Base-by-base conservation (phyloP, 1,284 basidiomycete species). In the Earliella scabrosa region DNA sequence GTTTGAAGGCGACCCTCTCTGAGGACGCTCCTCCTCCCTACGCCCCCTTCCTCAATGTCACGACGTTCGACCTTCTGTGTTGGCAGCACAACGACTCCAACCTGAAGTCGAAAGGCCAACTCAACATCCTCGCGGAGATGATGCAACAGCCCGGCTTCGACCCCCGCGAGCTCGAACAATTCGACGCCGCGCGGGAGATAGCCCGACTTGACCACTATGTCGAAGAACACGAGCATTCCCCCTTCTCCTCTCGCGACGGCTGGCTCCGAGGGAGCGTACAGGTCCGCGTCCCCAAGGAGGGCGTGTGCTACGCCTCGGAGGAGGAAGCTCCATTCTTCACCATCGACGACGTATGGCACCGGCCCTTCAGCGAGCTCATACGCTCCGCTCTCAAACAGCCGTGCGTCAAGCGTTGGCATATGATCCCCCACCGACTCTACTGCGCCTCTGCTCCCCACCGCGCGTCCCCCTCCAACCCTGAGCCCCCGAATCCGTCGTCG, bases 1-100 rank as follows among this genome's bases (percentile, higher is more conserved):
- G 5, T 7, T 43, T 32, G 3, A 3, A 11, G 2, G 9, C 14
- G 14, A n/a, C 50, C 21, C 18, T n/a, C 4, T 27, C 24, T 10
- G 20, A 32, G 2, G 26, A 34, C n/a, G 32, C 32, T 34, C 26
- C 10, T 8, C 31, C 43, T 5, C 26, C 26, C 46, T 49, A 1
- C 58, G 56, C 53, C 63, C 71, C 65, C 0, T 73, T 73, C 26
- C 46, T 65, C 3, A 73, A 68, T 49, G 46, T 58, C 2, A 63
- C 65, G 0, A 58, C 60, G 10, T 68, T 58, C 20, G 54, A 38
- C 1, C 40, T 73, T 0, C 63, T 74, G 52, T 44, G 50, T 7
- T 74, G 71, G 73, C 67, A 66, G 31, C 62, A 68, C 43, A 61
- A 56, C 18, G 53, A 59, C 0, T 64, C 63, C 0, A 61, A 57